These are phyloP conservation scores for Arthrobotrys megalospora DNA, from an alignment of 2,329 filamentous ascomycete species.

Conservation along the genomic window DNA sequence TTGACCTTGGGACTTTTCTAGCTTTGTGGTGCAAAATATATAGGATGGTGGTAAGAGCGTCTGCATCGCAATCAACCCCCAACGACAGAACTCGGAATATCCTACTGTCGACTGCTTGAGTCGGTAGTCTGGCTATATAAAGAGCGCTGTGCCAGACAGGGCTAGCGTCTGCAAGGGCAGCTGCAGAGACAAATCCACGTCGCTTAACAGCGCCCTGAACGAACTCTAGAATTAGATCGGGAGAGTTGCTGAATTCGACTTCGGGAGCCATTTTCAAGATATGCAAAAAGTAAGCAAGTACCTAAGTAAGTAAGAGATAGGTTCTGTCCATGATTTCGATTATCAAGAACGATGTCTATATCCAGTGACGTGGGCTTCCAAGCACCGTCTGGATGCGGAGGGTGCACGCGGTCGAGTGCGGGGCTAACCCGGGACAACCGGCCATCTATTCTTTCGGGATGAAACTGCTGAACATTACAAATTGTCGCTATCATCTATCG, in stretches of 20 bases:
- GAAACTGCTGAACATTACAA: background rate
- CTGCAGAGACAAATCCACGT: slow-evolving; percentile 32
- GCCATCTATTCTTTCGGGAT: background rate
- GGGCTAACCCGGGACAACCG: background rate
- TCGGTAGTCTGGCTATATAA: slow-evolving; percentile 9
- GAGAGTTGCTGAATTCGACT: slow-evolving; percentile 32
- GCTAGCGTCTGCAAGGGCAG: slow-evolving; percentile 25
- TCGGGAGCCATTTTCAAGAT: background rate
- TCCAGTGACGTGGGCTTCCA: background rate
- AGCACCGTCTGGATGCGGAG: background rate
- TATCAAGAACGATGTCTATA: slow-evolving; percentile 17
- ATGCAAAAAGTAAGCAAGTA: too few relatives aligned
- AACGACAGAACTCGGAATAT: slow-evolving; percentile 18
- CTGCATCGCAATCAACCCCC: slow-evolving; percentile 3
- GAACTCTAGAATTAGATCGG: slow-evolving; percentile 37
- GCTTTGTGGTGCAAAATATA: slow-evolving; percentile 34
- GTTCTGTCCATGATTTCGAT: too few relatives aligned
- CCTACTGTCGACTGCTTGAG: slow-evolving; percentile 11
- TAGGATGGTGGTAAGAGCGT: slow-evolving; percentile 15
- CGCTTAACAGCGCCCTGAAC: slow-evolving; percentile 22
- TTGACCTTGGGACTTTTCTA: slow-evolving; percentile 34
- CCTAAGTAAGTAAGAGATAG: too few relatives aligned
- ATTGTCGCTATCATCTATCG: too few relatives aligned
- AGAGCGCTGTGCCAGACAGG: slow-evolving; percentile 10
- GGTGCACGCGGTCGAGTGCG: background rate